phyloP scores from a whole-genome alignment of 805 yeast genomes.

The Candida namnaoensis region DNA sequence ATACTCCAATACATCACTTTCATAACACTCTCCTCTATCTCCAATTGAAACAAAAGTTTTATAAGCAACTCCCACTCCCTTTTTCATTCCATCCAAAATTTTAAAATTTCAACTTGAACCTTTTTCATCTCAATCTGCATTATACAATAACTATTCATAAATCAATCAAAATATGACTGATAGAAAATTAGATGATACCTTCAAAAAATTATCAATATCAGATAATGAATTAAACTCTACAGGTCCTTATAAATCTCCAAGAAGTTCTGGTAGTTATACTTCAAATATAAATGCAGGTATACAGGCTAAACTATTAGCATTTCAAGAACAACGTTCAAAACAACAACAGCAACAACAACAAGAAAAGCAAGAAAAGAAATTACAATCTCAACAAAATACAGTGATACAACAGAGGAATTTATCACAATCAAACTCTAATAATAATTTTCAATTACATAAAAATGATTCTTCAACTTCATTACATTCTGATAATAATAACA shows the following conservation, averaged over 20 bases:
- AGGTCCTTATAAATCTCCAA: constrained; percentile 9
- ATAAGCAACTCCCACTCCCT: no score
- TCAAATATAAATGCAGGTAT: constrained; percentile 58
- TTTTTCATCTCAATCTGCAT: no score
- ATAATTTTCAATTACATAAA: neutral
- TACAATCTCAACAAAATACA: no score
- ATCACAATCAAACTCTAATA: no score
- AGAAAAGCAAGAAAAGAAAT: neutral
- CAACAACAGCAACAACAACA: constrained; percentile 4
- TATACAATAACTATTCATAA: no score
- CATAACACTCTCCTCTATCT: no score
- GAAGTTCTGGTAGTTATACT: constrained; percentile 18
- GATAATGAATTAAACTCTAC: neutral
- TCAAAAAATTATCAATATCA: neutral
- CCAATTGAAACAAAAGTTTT: no score
- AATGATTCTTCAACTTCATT: neutral
- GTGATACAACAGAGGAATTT: constrained; percentile 3
- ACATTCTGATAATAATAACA: neutral
- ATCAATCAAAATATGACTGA: neutral
- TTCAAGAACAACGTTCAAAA: constrained; percentile 62
- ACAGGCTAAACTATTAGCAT: constrained; percentile 81
- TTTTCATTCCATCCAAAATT: no score
- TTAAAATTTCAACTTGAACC: no score
- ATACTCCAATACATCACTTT: no score
- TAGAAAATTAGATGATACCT: neutral